Percentiles rank a stretch among this genome's conserved stretches.
Evolutionary conservation across 75 land plant species (phyloP).

Genomic region (Isoetes taiwanensis): DNA sequence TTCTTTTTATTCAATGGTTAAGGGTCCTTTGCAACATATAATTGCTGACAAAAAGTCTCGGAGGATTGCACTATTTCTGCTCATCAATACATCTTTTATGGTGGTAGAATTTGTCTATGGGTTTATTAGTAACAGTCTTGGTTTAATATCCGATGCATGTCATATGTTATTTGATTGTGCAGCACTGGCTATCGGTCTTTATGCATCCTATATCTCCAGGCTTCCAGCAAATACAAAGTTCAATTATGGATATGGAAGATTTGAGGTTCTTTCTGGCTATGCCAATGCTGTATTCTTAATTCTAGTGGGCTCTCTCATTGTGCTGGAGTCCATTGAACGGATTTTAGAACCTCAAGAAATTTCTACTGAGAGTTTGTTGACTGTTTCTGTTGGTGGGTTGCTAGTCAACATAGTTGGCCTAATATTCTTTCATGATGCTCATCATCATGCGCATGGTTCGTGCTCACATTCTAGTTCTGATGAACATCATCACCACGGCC

Average conservation of each 20-base stretch:
- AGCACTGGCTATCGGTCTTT: conserved; percentile 84
- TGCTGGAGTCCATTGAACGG: conserved; percentile 81
- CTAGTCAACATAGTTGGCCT: conserved; percentile 77
- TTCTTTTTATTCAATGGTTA: conserved; percentile 22
- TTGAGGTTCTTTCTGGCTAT: conserved; percentile 90
- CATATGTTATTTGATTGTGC: conserved; percentile 99
- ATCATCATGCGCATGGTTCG: conserved; percentile 90
- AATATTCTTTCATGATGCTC: conserved; percentile 89
- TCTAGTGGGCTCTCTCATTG: conserved; percentile 76
- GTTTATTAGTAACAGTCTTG: conserved; percentile 94
- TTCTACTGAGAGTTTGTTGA: conserved; percentile 65
- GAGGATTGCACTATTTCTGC: conserved; percentile 75
- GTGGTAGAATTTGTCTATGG: conserved; percentile 88
- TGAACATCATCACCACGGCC: conserved; percentile 5
- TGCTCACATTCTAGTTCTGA: conserved; percentile 43
- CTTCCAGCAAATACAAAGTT: conserved; percentile 65
- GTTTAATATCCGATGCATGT: conserved; percentile 91
- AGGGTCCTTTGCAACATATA: conserved; percentile 56
- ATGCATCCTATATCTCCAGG: conserved; percentile 79
- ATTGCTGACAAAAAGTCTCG: conserved; percentile 64
- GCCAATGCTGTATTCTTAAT: conserved; percentile 84
- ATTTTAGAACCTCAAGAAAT: conserved; percentile 91
- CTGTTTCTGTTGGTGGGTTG: conserved; percentile 81
- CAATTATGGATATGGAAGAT: conserved; percentile 83
- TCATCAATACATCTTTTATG: conserved; percentile 77